Evolutionary conservation across 2,329 filamentous ascomycete species (phyloP).

Genomic region (Ophiostoma fasciatum): DNA sequence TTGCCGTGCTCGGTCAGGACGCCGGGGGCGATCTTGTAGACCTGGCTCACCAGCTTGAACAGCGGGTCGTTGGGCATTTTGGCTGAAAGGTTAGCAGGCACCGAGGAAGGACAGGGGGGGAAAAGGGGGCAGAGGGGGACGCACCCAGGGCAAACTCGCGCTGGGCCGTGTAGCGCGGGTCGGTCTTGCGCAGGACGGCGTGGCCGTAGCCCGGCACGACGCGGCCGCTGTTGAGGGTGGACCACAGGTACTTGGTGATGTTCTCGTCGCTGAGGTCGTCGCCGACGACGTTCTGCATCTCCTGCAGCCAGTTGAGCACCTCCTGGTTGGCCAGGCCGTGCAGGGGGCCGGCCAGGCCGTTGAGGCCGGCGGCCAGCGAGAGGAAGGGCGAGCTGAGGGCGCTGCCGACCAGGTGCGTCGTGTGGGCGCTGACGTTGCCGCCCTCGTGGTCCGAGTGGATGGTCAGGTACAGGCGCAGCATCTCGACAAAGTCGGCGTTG

Average conservation of each 20-base stretch:
- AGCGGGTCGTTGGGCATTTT: conserved; percentile 73
- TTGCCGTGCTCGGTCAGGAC: conserved; percentile 99
- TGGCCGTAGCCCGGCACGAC: conserved; percentile 98
- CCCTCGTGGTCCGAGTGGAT: conserved; percentile 99
- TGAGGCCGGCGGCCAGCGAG: conserved; percentile 88
- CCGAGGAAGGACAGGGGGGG: background rate
- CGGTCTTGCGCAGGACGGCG: conserved; percentile 94
- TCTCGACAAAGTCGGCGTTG: conserved; percentile 94
- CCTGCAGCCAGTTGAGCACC: conserved; percentile 95
- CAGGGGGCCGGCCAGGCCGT: conserved; percentile 94
- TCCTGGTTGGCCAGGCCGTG: conserved; percentile 99
- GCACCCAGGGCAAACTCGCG: conserved; percentile 74
- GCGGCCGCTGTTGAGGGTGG: conserved; percentile 85
- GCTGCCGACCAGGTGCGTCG: conserved; percentile 92
- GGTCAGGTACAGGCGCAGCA: conserved; percentile 97
- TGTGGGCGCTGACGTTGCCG: conserved; percentile 97
- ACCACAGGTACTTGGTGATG: conserved; percentile 98
- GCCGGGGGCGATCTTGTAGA: conserved; percentile 98
- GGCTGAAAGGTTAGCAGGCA: background rate
- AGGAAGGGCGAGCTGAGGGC: conserved; percentile 96
- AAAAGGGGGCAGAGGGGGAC: conserved; percentile 8
- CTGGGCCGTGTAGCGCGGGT: conserved; percentile 97
- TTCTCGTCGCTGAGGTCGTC: conserved; percentile 91
- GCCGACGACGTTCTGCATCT: conserved; percentile 95
- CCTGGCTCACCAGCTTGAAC: conserved; percentile 99